A percentile compares a stretch with the other conserved stretches of the same genome.
These are phyloP conservation scores for Picochlorum sp. DNA, from an alignment of 139 green algal genomes.

Conservation along the genomic window DNA sequence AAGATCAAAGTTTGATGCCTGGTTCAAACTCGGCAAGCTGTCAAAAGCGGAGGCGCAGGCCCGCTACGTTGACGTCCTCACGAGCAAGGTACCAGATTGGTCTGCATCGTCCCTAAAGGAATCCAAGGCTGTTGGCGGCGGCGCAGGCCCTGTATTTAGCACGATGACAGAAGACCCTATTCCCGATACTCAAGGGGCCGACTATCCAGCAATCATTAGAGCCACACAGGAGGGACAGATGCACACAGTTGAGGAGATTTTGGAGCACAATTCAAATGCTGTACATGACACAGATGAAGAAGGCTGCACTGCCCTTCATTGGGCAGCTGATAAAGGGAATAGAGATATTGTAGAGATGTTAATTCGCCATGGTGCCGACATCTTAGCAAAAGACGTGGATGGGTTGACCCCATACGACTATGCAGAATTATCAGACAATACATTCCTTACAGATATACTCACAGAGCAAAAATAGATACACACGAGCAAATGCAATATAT, in stretches of 20 bases:
- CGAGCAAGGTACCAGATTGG: constrained; percentile 10
- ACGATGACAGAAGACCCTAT: constrained; percentile 7
- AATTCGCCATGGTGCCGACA: background rate
- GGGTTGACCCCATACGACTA: constrained; percentile 50
- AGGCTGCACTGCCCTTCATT: constrained; percentile 26
- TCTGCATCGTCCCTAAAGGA: background rate
- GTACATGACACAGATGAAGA: background rate
- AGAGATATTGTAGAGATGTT: constrained; percentile 5
- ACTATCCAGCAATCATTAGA: constrained; percentile 1
- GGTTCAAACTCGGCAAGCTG: constrained; percentile 9
- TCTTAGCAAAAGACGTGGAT: constrained; percentile 13
- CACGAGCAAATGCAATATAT: too few species aligned
- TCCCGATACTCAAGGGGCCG: background rate
- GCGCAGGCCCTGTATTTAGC: constrained; percentile 25
- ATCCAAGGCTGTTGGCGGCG: background rate
- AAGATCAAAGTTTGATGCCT: constrained; percentile 34
- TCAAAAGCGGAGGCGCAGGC: background rate
- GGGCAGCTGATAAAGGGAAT: constrained; percentile 24
- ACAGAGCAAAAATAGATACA: too few species aligned
- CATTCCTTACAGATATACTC: too few species aligned
- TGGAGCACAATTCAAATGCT: background rate
- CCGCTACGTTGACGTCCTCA: constrained; percentile 18
- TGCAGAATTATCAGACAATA: constrained; percentile 38
- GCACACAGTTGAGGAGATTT: background rate
- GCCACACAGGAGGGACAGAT: background rate